Evolutionary conservation across 2,329 filamentous ascomycete genomes (phyloP).

Genomic region (Neonectria coccinea): DNA sequence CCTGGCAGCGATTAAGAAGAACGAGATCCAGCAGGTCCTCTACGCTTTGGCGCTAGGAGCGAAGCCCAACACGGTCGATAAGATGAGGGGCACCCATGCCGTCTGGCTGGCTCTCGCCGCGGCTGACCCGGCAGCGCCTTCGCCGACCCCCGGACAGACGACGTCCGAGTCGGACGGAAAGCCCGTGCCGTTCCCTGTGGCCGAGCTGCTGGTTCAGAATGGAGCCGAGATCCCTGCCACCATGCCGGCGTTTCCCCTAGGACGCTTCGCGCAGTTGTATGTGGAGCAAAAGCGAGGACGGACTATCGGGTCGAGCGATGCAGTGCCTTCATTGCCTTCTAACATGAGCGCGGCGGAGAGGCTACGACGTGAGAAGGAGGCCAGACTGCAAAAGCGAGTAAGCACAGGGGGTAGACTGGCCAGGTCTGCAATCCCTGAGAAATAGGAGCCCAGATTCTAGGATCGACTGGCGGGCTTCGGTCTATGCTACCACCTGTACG

Average conservation of each 20-base stretch:
- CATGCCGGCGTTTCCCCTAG: slow-evolving; percentile 85
- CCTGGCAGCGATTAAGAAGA: slow-evolving; percentile 92
- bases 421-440: slow-evolving; percentile 72
- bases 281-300: slow-evolving; percentile 79
- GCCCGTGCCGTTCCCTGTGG: slow-evolving; percentile 82
- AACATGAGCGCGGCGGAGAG: slow-evolving; percentile 59
- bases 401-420: slow-evolving; percentile 81
- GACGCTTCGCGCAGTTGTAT: slow-evolving; percentile 82
- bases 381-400: slow-evolving; percentile 80
- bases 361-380: slow-evolving; percentile 72
- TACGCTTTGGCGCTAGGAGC: slow-evolving; percentile 89
- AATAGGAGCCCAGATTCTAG: slow-evolving; percentile 61
- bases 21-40: slow-evolving; percentile 92
- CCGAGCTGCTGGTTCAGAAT: slow-evolving; percentile 92
- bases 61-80: slow-evolving; percentile 88
- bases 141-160: slow-evolving; percentile 58
- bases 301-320: slow-evolving; percentile 64
- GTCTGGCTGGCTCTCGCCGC: slow-evolving; percentile 93
- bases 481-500: slow-evolving; percentile 52
- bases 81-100: slow-evolving; percentile 86
- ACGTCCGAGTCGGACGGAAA: slow-evolving; percentile 61
- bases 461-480: slow-evolving; percentile 53
- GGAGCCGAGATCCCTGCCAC: slow-evolving; percentile 85
- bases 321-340: slow-evolving; percentile 69
- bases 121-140: slow-evolving; percentile 87